These are phyloP conservation scores for Ballota nigra DNA, from an alignment of 257 asterid genomes.

Conservation along the genomic window DNA sequence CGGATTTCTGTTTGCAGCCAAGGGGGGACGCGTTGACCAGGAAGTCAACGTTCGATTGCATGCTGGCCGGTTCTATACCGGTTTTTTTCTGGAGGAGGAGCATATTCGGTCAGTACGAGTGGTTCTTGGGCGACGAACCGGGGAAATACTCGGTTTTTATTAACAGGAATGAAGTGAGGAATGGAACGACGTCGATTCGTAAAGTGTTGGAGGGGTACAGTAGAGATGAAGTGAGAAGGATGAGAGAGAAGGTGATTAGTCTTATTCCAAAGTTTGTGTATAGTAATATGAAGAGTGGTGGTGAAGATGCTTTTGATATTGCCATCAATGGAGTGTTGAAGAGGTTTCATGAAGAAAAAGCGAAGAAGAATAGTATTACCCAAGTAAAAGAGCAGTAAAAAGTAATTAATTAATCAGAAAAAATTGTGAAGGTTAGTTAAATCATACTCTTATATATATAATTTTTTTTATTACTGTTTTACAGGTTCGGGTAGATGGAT, in stretches of 20 bases:
- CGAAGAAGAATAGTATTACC: not conserved
- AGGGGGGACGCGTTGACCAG: slow-evolving; percentile 54
- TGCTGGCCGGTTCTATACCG: slow-evolving; percentile 69
- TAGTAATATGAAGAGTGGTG: slow-evolving; percentile 11
- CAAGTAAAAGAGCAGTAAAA: not conserved
- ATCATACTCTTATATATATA: too few species aligned
- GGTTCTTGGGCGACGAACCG: slow-evolving; percentile 45
- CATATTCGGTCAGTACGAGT: slow-evolving; percentile 39
- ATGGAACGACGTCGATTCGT: slow-evolving; percentile 36
- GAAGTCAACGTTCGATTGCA: slow-evolving; percentile 57
- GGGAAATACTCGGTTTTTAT: slow-evolving; percentile 45
- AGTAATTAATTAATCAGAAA: not conserved
- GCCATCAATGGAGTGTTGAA: slow-evolving; percentile 51
- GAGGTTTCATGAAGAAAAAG: slow-evolving; percentile 28
- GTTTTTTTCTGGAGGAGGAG: slow-evolving; percentile 62
- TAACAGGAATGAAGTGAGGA: slow-evolving; percentile 39
- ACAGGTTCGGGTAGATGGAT: too few species aligned
- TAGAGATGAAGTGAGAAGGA: slow-evolving; percentile 37
- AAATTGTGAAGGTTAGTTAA: too few species aligned
- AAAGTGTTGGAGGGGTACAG: slow-evolving; percentile 46
- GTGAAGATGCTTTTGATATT: slow-evolving; percentile 52
- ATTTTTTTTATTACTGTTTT: too few species aligned
- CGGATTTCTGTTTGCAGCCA: slow-evolving; percentile 61
- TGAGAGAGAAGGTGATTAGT: slow-evolving; percentile 44
- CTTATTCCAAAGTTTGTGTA: slow-evolving; percentile 43